These are phyloP conservation scores for Tetradesmus obliquus DNA, from an alignment of 139 green algal genomes.

Conservation along the genomic window DNA sequence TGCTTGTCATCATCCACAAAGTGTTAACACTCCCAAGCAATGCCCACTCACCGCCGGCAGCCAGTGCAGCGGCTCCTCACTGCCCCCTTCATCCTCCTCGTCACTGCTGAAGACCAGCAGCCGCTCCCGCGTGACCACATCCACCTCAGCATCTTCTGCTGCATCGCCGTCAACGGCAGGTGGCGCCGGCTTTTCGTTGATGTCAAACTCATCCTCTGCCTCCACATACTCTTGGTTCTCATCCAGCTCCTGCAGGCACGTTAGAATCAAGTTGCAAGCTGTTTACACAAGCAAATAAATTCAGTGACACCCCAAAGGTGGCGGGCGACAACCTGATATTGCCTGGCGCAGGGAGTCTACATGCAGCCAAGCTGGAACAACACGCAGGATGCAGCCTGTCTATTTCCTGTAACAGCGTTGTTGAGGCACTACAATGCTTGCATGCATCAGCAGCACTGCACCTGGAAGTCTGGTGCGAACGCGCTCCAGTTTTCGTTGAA, in stretches of 20 bases:
- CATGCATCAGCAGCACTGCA: background rate
- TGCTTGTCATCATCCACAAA: background rate
- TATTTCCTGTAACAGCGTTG: background rate
- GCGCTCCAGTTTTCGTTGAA: slow-evolving; percentile 93
- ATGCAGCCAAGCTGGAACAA: too few relatives aligned
- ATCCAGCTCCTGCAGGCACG: slow-evolving; percentile 74
- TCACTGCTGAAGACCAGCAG: slow-evolving; percentile 54
- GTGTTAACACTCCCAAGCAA: background rate
- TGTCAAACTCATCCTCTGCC: slow-evolving; percentile 95
- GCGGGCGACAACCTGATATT: too few relatives aligned
- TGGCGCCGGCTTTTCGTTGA: slow-evolving; percentile 52
- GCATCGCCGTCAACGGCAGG: background rate
- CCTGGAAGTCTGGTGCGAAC: slow-evolving; percentile 95
- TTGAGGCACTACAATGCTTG: background rate
- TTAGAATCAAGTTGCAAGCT: background rate
- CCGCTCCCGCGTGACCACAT: slow-evolving; percentile 36
- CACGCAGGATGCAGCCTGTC: too few relatives aligned
- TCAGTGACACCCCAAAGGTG: too few relatives aligned
- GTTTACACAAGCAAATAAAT: background rate
- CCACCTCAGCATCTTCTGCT: slow-evolving; percentile 10
- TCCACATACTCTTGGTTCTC: slow-evolving; percentile 94
- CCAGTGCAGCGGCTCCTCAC: slow-evolving; percentile 50
- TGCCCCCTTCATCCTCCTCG: slow-evolving; percentile 52
- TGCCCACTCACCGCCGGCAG: slow-evolving; percentile 43
- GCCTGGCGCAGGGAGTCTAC: too few relatives aligned